Conservation (phyloP, 2,329 filamentous ascomycete species). For the Elsinoe batatas region DNA sequence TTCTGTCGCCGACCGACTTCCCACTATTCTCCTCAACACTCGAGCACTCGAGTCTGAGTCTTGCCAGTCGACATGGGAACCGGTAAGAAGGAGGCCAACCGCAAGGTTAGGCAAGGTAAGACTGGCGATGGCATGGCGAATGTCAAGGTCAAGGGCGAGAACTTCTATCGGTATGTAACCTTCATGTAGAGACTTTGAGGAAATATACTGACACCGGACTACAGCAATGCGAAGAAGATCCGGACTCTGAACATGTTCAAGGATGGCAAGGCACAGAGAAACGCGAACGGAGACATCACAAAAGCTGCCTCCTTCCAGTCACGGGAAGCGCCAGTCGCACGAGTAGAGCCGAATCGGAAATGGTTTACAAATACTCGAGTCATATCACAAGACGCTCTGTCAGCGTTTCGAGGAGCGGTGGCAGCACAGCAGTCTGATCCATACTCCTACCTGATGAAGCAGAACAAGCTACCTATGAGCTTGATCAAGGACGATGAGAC, state of each 20-base stretch:
- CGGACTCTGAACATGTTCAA: slow-evolving; percentile 86
- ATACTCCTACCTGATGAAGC: slow-evolving; percentile 89
- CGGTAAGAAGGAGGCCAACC: slow-evolving; percentile 80
- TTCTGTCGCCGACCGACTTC: too few species aligned
- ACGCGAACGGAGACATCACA: slow-evolving; percentile 73
- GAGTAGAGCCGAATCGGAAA: slow-evolving; percentile 91
- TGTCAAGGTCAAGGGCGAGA: slow-evolving; percentile 90
- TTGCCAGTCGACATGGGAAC: slow-evolving; percentile 58
- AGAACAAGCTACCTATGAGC: slow-evolving; percentile 94
- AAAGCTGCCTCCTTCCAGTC: slow-evolving; percentile 79
- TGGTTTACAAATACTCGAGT: slow-evolving; percentile 95
- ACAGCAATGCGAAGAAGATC: slow-evolving; percentile 67
- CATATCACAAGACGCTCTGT: slow-evolving; percentile 80
- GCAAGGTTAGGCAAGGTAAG: slow-evolving; percentile 78
- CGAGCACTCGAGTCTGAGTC: neutral
- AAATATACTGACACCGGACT: slow-evolving; percentile 10
- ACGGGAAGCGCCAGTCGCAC: slow-evolving; percentile 66
- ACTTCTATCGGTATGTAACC: slow-evolving; percentile 71
- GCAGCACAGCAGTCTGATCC: slow-evolving; percentile 83
- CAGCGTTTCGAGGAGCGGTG: slow-evolving; percentile 82
- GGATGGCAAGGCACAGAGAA: slow-evolving; percentile 71
- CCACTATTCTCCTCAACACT: neutral
- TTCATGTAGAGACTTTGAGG: neutral
- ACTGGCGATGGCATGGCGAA: slow-evolving; percentile 79
- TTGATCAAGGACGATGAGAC: slow-evolving; percentile 67